Base-by-base conservation (phyloP, 805 yeast species). In the Metschnikowia lochheadii region DNA sequence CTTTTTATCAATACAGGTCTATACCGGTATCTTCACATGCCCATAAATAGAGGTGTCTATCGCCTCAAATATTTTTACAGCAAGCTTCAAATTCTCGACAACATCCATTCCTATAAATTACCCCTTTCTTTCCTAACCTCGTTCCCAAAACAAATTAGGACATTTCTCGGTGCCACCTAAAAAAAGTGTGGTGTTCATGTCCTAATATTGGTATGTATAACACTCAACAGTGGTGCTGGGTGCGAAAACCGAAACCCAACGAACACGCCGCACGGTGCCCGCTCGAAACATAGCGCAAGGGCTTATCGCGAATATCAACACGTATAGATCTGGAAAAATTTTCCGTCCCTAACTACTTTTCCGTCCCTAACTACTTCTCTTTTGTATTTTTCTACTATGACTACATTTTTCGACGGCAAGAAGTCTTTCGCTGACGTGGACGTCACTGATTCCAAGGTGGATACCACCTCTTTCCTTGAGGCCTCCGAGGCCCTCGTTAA, bases 401-500 rank as follows among this genome's bases (percentile, higher is more conserved):
- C 83, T 59, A 87, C 95, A 6, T 90, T 87, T 72, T 90, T 89
- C 63, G 96, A 88, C 70, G 82, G 81, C 57, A 82, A 84, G 63
- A 77, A 75, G 66, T 83, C 89, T 61, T 89, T 87, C 68, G 79
- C 76, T 59, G 94, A 86, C 62, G 95, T 89, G 47, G 79, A 87
- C 29, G 75, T 87, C 55, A 65, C 70, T 41, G 84, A 80, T 52
- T 75, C 76, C 51, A 82, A 87, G 67, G 76, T 89, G 63, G 75
- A 84, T 60, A 89, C 97, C 15, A 71, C 83, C 17, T 83, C 82
- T 61, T 89, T 89, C 63, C 76, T 89, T 55, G 89, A 83, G 63
- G 96, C 97, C 13, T 75, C 94, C 17, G 94, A 85, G 70, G 84
- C 95, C 10, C 75, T 89, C 52, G 89, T 89, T 60, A 83, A 85